Base-by-base conservation (phyloP, 139 green algal genomes). In the Haematococcus lacustris region DNA sequence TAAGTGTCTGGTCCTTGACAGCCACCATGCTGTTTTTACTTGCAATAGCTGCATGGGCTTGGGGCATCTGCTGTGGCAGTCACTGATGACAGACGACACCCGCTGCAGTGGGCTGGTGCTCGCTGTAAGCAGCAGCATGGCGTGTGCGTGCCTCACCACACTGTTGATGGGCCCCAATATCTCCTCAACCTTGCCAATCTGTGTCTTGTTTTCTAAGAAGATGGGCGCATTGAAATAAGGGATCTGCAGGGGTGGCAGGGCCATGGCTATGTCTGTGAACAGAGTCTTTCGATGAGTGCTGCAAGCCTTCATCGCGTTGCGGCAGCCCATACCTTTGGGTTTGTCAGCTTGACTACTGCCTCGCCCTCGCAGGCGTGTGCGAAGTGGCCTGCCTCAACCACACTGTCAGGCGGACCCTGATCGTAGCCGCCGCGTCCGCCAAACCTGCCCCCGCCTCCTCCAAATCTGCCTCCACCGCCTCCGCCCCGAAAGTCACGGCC, bases 191-290 rank as follows among this genome's bases (percentile, higher is more conserved):
- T 98, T 98, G 38, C 96, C 96, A 35, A 99, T 86, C 61, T 93
- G 90, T 0, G 89, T 94, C 76, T 99, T 99, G 86, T 99, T 98
- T 75, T 99, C 91, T 66, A 98, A 76, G 73, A 88, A 99, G 39
- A 99, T 98, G 40, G 91, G 92, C 0, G 91, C 96, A 75, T 99
- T 99, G 85, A 99, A 99, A 74, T 98, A 98, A 1, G 96, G 96
- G 38, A 98, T 89, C 88, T 95, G 87, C 78, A 69, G 0, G 63
- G 61, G 13, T 57, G 47, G 47, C 47, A 57, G 13, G 47, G 13
- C 17, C 47, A 21, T 57, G 47, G 21, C 21, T 57, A 57, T n/a
- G 47, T 13, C 13, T n/a, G 21, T 13, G 47, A 57, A 57, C 47
- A 57, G 47, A 57, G 47, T 13, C 13, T n/a, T n/a, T 13, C 47